Evolutionary conservation across 164 flowering plant genomes (phyloP).

Genomic region (Santalum album): DNA sequence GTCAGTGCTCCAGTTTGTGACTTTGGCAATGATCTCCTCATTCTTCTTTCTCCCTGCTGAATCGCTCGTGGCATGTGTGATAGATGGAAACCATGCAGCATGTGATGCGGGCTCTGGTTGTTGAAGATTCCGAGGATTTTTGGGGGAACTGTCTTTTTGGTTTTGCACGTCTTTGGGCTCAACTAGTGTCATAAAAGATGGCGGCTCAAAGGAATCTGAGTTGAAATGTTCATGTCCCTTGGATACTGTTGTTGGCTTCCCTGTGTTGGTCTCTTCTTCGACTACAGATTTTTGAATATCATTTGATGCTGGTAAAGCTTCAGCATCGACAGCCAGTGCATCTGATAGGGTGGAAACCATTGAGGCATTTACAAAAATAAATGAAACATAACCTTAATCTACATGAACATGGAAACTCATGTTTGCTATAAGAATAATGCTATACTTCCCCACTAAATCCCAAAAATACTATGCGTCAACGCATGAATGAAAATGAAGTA

Average conservation of each 20-base stretch:
- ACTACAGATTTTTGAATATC: conserved; percentile 13
- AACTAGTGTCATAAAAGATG: conserved; percentile 59
- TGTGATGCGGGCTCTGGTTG: conserved; percentile 20
- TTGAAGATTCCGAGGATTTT: conserved; percentile 19
- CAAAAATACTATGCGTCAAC: too few species aligned
- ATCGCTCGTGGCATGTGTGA: conserved; percentile 32
- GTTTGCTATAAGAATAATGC: too few species aligned
- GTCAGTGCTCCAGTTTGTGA: conserved; percentile 53
- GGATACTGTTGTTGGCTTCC: conserved; percentile 7
- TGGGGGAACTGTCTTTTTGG: conserved; percentile 11
- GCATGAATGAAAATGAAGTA: too few species aligned
- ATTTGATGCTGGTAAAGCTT: conserved; percentile 14
- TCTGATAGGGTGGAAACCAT: conserved; percentile 38
- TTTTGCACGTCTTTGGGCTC: conserved; percentile 20
- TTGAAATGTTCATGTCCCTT: conserved; percentile 16
- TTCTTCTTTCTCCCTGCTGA: conserved; percentile 61
- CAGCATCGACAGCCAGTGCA: conserved; percentile 16
- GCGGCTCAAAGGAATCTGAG: conserved; percentile 42
- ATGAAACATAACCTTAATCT: too few species aligned
- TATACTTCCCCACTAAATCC: too few species aligned
- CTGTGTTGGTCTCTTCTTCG: conserved; percentile 8
- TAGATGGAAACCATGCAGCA: conserved; percentile 54
- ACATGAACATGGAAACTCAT: too few species aligned
- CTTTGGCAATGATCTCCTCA: conserved; percentile 64
- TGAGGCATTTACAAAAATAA: conserved; percentile 13